Evolutionary conservation across 2,329 filamentous ascomycete species (phyloP).

Genomic region (Cladosporium cucumerinum): DNA sequence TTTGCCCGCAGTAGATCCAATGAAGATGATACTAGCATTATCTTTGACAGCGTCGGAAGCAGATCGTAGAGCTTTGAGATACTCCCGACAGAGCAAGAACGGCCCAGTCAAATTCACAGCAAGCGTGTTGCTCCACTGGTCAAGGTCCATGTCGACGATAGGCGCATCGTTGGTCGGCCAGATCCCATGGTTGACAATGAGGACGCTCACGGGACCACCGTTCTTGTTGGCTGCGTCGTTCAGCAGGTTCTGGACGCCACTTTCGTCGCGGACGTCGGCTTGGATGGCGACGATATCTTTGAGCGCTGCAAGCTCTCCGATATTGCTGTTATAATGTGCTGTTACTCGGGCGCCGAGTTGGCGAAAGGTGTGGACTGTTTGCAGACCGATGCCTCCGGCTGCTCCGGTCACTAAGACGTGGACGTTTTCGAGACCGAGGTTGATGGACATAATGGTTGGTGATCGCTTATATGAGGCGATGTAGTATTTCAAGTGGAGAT

Average conservation of each 20-base stretch:
- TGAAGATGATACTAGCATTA: constrained; percentile 31
- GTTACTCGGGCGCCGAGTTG: constrained; percentile 39
- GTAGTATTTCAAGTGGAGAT: neutral
- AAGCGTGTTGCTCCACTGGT: constrained; percentile 31
- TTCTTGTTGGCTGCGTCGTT: constrained; percentile 35
- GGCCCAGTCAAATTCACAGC: constrained; percentile 31
- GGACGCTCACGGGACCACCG: constrained; percentile 35
- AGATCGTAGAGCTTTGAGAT: constrained; percentile 23
- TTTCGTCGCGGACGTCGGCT: constrained; percentile 36
- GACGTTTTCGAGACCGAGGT: constrained; percentile 30
- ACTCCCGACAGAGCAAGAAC: constrained; percentile 30
- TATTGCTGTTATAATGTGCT: constrained; percentile 37
- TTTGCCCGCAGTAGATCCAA: constrained; percentile 35
- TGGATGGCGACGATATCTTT: constrained; percentile 25
- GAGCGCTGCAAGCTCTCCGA: constrained; percentile 33
- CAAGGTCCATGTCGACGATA: constrained; percentile 30
- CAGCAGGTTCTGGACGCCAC: constrained; percentile 31
- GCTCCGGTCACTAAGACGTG: constrained; percentile 38
- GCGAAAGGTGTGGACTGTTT: constrained; percentile 30
- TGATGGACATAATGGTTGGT: constrained; percentile 26
- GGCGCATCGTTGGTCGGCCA: constrained; percentile 26
- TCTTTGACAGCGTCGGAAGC: constrained; percentile 23
- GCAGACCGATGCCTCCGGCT: constrained; percentile 31
- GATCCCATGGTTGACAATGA: constrained; percentile 41
- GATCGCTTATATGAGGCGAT: neutral